Evolutionary conservation across 2,329 filamentous ascomycete species (phyloP).

Genomic region (Orbilia ellipsospora): DNA sequence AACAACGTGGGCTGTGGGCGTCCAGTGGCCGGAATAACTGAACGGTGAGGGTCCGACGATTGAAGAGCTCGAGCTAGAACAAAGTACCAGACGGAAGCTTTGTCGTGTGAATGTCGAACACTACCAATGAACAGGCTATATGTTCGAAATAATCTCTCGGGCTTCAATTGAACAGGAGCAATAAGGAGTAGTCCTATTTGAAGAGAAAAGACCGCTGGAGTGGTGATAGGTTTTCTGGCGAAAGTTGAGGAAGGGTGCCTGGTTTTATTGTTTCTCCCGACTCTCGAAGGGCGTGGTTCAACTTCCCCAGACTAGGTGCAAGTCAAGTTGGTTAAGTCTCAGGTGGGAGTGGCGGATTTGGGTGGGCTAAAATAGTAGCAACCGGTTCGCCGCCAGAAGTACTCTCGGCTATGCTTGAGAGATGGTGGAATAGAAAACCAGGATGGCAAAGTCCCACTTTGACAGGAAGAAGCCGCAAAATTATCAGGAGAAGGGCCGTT

Average conservation of each 20-base stretch:
- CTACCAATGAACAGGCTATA: neutral
- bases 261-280: slow-evolving; percentile 16
- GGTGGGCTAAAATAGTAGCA: slow-evolving; percentile 43
- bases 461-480: slow-evolving; percentile 18
- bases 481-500: slow-evolving; percentile 23
- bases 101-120: slow-evolving; percentile 19
- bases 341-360: slow-evolving; percentile 43
- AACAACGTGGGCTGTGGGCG: slow-evolving; percentile 44
- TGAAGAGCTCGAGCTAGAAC: slow-evolving; percentile 5
- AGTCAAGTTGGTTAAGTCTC: neutral
- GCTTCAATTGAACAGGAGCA: slow-evolving; percentile 19
- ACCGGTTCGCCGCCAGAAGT: slow-evolving; percentile 12
- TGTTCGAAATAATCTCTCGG: slow-evolving; percentile 9
- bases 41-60: slow-evolving; percentile 50
- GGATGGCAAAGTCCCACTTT: neutral
- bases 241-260: slow-evolving; percentile 12
- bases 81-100: neutral
- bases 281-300: neutral
- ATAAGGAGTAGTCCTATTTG: neutral
- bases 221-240: slow-evolving; percentile 5
- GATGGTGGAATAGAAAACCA: slow-evolving; percentile 13
- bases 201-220: slow-evolving; percentile 4
- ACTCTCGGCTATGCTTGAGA: slow-evolving; percentile 18
- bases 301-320: neutral
- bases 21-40: slow-evolving; percentile 43